Evolutionary conservation across 1,139 yeast species (phyloP).

Genomic region (Saccharomyces hybrid): DNA sequence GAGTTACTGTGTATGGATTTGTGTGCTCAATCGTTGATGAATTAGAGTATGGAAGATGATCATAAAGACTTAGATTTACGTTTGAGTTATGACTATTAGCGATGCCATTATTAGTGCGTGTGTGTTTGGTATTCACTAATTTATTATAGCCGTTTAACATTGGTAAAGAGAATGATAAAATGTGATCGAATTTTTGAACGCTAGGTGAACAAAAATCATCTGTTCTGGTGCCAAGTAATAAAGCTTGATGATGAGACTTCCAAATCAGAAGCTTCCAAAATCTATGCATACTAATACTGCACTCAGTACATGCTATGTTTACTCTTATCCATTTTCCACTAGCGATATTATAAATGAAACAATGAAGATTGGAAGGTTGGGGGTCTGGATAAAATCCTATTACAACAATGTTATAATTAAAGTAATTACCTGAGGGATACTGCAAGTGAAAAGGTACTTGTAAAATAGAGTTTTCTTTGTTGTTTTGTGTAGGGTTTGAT

Average conservation of each 20-base stretch:
- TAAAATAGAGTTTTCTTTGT: constrained; percentile 11
- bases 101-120: background rate
- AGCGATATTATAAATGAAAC: constrained; percentile 56
- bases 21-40: background rate
- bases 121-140: constrained; percentile 1
- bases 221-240: constrained; percentile 43
- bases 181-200: constrained; percentile 50
- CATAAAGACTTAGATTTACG: background rate
- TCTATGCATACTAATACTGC: constrained; percentile 48
- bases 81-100: background rate
- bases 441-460: constrained; percentile 35
- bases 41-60: background rate
- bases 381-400: constrained; percentile 43
- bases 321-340: constrained; percentile 62
- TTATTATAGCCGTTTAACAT: constrained; percentile 48
- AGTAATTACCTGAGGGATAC: constrained; percentile 55
- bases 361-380: constrained; percentile 43
- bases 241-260: constrained; percentile 68
- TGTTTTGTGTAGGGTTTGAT: constrained; percentile 11
- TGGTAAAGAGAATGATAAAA: constrained; percentile 56
- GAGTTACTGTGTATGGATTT: background rate
- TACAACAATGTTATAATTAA: constrained; percentile 57
- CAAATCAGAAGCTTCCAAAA: constrained; percentile 66
- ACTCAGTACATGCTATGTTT: constrained; percentile 46
- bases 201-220: constrained; percentile 47